Evolutionary conservation across 1,284 basidiomycete genomes (phyloP).

Genomic region (Heterobasidion parviporum): DNA sequence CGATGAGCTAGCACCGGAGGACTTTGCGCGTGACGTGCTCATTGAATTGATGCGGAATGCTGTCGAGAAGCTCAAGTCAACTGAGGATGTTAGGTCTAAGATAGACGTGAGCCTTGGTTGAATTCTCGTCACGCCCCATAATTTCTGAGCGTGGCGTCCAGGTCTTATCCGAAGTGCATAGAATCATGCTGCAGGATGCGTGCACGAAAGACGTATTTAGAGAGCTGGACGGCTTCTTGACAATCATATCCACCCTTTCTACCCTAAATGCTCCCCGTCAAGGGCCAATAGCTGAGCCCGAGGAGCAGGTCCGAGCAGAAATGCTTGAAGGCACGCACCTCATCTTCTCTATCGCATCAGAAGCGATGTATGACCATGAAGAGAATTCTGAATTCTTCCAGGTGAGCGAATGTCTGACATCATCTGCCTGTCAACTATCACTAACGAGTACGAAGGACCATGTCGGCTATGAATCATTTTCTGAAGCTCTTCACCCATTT

Average conservation of each 20-base stretch:
- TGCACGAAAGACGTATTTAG: conserved; percentile 68
- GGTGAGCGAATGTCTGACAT: conserved; percentile 30
- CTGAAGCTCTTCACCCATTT: conserved; percentile 44
- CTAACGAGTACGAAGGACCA: conserved; percentile 33
- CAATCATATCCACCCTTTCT: conserved; percentile 62
- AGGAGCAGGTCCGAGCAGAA: conserved; percentile 34
- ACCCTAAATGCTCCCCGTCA: conserved; percentile 34
- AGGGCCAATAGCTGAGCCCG: conserved; percentile 27
- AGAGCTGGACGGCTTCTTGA: conserved; percentile 71
- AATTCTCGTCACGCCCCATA: background rate
- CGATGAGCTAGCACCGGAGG: conserved; percentile 48
- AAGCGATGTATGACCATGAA: conserved; percentile 48
- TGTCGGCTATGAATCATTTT: conserved; percentile 58
- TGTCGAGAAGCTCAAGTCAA: conserved; percentile 56
- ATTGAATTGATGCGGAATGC: conserved; percentile 63
- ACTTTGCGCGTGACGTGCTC: conserved; percentile 64
- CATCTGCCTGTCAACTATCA: background rate
- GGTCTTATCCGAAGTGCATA: conserved; percentile 54
- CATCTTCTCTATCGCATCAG: conserved; percentile 54
- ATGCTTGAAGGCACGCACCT: conserved; percentile 46
- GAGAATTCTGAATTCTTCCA: conserved; percentile 60
- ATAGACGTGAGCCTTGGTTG: conserved; percentile 37
- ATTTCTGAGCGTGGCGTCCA: conserved; percentile 17
- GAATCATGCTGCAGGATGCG: conserved; percentile 49
- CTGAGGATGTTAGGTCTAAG: conserved; percentile 34